These are phyloP conservation scores for Parachaetomium inaequale DNA, from an alignment of 495 filamentous ascomycete species.

Conservation along the genomic window DNA sequence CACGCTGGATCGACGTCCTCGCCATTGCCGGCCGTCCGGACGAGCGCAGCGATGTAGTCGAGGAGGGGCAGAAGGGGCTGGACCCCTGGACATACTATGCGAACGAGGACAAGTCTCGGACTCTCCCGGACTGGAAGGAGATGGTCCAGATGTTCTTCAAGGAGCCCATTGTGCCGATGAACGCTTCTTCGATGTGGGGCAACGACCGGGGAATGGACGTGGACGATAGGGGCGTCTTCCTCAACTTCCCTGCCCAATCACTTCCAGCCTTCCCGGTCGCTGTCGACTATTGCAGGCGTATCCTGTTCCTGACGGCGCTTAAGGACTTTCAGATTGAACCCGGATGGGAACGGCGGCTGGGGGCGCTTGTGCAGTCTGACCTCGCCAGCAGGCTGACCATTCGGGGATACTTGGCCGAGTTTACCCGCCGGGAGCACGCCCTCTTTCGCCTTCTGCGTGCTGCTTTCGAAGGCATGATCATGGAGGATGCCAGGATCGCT, in stretches of 20 bases:
- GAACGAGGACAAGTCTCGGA: slow-evolving; percentile 33
- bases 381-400: slow-evolving; percentile 56
- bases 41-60: slow-evolving; percentile 74
- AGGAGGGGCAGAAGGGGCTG: slow-evolving; percentile 86
- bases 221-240: slow-evolving; percentile 35
- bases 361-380: slow-evolving; percentile 63
- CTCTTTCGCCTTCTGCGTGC: slow-evolving; percentile 46
- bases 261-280: slow-evolving; percentile 60
- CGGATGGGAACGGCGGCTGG: slow-evolving; percentile 81
- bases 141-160: slow-evolving; percentile 46
- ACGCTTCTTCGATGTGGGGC: slow-evolving; percentile 10
- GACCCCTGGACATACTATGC: slow-evolving; percentile 52
- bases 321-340: slow-evolving; percentile 61
- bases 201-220: slow-evolving; percentile 28
- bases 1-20: slow-evolving; percentile 83
- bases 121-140: slow-evolving; percentile 47
- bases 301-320: slow-evolving; percentile 71
- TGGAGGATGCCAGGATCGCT: slow-evolving; percentile 44
- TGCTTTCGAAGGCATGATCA: slow-evolving; percentile 58
- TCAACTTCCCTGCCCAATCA: slow-evolving; percentile 41
- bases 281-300: slow-evolving; percentile 65
- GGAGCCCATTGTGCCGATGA: slow-evolving; percentile 31
- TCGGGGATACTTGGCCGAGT: slow-evolving; percentile 41
- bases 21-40: slow-evolving; percentile 61
- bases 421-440: slow-evolving; percentile 27